These are phyloP conservation scores for Physaria fendleri DNA, from an alignment of 345 rosid species.

Conservation along the genomic window DNA sequence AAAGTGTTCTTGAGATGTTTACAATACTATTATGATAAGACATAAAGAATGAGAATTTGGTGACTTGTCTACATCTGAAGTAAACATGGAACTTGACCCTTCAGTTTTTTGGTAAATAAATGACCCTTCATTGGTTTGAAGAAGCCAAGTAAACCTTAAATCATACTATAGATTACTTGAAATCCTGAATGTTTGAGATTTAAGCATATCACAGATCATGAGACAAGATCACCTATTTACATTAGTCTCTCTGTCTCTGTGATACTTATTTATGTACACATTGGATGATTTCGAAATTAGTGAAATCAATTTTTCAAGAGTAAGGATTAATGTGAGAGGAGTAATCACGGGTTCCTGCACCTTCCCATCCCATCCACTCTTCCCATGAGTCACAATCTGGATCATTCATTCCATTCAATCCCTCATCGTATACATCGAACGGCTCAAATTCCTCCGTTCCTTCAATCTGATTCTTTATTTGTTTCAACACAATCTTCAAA, in stretches of 20 bases:
- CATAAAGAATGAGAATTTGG: neutral
- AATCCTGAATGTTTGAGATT: neutral
- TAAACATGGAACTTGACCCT: neutral
- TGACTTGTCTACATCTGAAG: neutral
- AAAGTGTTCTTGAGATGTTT: neutral
- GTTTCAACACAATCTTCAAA: constrained; percentile 52
- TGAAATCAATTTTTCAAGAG: constrained; percentile 25
- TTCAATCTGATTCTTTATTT: constrained; percentile 42
- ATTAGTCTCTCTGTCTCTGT: neutral
- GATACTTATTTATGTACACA: neutral
- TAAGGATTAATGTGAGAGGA: constrained; percentile 81
- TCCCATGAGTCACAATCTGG: constrained; percentile 83
- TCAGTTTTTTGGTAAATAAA: too few relatives aligned
- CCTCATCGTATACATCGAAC: constrained; percentile 40
- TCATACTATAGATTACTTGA: neutral
- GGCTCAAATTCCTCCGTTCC: constrained; percentile 26
- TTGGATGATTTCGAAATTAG: neutral
- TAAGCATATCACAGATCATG: neutral
- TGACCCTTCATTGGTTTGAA: neutral
- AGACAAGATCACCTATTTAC: constrained; percentile 17
- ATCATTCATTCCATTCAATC: constrained; percentile 53
- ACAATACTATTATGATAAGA: neutral
- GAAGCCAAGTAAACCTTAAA: neutral
- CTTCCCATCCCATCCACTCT: constrained; percentile 99
- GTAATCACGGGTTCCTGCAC: constrained; percentile 80